Evolutionary conservation across 768 basidiomycete genomes (phyloP), one percentile per base, ranked within the genome.

Genomic region (Leccinum incarnatum): DNA sequence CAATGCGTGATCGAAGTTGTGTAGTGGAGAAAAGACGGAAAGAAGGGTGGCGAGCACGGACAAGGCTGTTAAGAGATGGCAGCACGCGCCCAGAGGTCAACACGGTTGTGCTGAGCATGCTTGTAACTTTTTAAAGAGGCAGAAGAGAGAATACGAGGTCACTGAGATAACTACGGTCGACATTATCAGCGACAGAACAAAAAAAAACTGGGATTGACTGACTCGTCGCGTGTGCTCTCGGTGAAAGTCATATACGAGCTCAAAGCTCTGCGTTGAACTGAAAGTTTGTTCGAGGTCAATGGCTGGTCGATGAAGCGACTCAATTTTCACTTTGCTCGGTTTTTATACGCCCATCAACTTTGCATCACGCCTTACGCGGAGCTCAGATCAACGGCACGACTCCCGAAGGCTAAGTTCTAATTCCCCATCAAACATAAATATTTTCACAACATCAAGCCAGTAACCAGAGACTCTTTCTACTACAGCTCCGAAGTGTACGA

Each of bases 1-100:
- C 68, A 49, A 81, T 75, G 2, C 62, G 62, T 7, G 69, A 65
- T 71, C 71, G 70, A 67, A 74, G 63, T 61, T 72, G 73, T 47
- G 77, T 75, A 36, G 79, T 73, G 65, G 85, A 85, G 69, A 88
- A 84, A 58, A 77, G 74, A 49, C 85, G 85, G 51, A 62, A 54
- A 23, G 65, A 63, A 1, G 62, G 72, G 17, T 71, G 61, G 48
- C 54, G 67, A 32, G 55, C 54, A 45, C 57, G 61, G 27, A 48
- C 37, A 19, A 74, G 54, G n/a, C 25, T 55, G 23, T 64, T 67
- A 8, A 65, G 58, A 47, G 45, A 65, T 14, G 59, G 65, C 1
- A 66, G 40, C n/a, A 51, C 47, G 14, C 64, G 67, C 40, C 40
- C 40, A n/a, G 40, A 40, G n/a, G 40, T n/a, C 40, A 40, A 48